A percentile compares a stretch with the other conserved stretches of the same genome.
Evolutionary conservation across 2,329 filamentous ascomycete genomes (phyloP).

Genomic region (Fulvia fulva): DNA sequence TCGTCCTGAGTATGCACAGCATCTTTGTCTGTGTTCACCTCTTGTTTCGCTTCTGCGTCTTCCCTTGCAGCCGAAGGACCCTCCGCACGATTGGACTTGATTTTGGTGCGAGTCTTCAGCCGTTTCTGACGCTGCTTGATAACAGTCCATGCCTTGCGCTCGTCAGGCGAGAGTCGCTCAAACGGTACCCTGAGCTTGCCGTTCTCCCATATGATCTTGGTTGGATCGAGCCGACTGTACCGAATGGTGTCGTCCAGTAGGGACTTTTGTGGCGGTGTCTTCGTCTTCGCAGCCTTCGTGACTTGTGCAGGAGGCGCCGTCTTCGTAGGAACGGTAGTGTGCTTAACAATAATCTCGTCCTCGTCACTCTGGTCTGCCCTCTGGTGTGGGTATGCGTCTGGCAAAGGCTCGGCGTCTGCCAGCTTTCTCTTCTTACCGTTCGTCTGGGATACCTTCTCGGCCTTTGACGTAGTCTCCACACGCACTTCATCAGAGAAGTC

Average conservation of each 20-base stretch:
- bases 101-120: neutral
- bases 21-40: neutral
- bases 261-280: neutral
- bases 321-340: neutral
- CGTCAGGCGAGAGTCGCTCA: constrained; percentile 1
- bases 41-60: neutral
- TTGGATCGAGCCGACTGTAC: constrained; percentile 1
- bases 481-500: neutral
- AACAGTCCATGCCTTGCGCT: constrained; percentile 2
- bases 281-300: neutral
- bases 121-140: constrained; percentile 2
- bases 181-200: constrained; percentile 4
- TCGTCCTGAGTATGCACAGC: neutral
- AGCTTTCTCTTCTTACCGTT: neutral
- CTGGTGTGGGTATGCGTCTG: neutral
- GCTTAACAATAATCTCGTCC: neutral
- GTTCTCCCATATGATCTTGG: constrained; percentile 5
- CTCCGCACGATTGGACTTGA: neutral
- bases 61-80: neutral
- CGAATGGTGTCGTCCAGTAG: neutral
- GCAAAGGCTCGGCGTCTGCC: neutral
- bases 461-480: neutral
- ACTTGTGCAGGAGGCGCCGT: neutral
- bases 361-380: neutral
- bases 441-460: neutral